phyloP scores from a whole-genome alignment of 1,284 basidiomycete genomes.

The Puccinia horiana region DNA sequence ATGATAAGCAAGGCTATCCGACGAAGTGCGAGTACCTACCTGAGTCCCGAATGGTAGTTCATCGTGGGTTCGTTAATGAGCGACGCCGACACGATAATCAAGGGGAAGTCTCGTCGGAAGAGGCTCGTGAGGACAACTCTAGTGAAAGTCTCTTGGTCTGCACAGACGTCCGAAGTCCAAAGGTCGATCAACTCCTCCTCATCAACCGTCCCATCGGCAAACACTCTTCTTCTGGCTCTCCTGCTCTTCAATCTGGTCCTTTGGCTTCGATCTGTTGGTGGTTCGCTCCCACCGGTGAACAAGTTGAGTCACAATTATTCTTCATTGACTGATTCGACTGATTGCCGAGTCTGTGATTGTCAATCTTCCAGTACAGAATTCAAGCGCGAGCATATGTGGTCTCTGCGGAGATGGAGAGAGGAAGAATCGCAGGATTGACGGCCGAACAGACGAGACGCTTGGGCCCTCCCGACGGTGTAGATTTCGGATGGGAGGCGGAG shows the following conservation, averaged over 20 bases:
- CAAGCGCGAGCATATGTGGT: constrained; percentile 20
- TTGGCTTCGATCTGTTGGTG: constrained; percentile 41
- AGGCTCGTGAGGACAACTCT: not conserved
- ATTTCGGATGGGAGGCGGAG: constrained; percentile 38
- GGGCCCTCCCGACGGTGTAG: not conserved
- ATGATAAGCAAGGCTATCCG: not conserved
- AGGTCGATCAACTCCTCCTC: constrained; percentile 21
- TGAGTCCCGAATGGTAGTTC: constrained; percentile 29
- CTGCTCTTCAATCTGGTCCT: constrained; percentile 5
- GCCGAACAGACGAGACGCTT: not conserved
- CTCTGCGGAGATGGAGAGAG: not conserved
- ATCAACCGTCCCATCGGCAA: not conserved
- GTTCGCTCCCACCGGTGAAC: constrained; percentile 36
- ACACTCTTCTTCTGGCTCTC: not conserved
- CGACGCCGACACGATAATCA: constrained; percentile 2
- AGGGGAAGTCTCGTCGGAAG: not conserved
- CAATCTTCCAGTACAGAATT: constrained; percentile 27
- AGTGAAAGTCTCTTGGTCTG: constrained; percentile 7
- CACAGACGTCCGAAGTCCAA: constrained; percentile 37
- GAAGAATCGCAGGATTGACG: not conserved
- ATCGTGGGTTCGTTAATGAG: constrained; percentile 46
- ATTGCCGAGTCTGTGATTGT: not conserved
- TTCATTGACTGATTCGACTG: not conserved
- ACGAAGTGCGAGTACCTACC: not conserved
- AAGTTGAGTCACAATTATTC: not conserved